Conservation (phyloP, 768 basidiomycete species). For the Phanerochaete sordida region DNA sequence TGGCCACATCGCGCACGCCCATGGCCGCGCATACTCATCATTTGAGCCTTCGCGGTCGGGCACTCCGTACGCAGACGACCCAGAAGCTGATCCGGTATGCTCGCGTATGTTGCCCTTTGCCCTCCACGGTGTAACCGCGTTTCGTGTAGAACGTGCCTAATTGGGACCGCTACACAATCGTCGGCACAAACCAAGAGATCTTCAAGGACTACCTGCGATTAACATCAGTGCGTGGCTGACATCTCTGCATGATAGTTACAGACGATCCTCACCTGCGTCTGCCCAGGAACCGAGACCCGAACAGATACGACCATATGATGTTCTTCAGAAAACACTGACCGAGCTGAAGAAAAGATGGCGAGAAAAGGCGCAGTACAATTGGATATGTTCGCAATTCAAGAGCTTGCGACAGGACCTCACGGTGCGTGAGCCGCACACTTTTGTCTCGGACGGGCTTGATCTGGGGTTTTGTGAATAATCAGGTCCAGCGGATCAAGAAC, state of each 20-base stretch:
- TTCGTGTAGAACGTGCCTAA: conserved; percentile 83
- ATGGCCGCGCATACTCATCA: conserved; percentile 27
- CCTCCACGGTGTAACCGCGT: not conserved
- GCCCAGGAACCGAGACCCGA: conserved; percentile 89
- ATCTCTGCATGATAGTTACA: not conserved
- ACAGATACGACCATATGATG: conserved; percentile 83
- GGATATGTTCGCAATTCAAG: conserved; percentile 98
- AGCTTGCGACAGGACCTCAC: conserved; percentile 96
- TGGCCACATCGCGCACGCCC: conserved; percentile 18
- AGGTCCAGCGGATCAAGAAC: conserved; percentile 99
- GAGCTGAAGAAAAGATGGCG: conserved; percentile 90
- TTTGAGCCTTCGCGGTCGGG: conserved; percentile 39
- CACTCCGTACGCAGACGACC: conserved; percentile 49
- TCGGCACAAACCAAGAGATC: conserved; percentile 82
- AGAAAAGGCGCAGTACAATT: conserved; percentile 71
- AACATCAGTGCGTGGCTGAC: conserved; percentile 62
- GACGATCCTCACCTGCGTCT: conserved; percentile 5
- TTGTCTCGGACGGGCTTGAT: not conserved
- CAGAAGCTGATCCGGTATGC: conserved; percentile 70
- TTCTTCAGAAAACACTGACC: conserved; percentile 80
- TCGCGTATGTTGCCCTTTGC: not conserved
- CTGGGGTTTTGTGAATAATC: not conserved
- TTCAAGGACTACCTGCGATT: conserved; percentile 97
- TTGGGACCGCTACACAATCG: conserved; percentile 96
- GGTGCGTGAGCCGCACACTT: conserved; percentile 47